Percentiles rank a stretch among this genome's conserved stretches.
Conservation (phyloP, 179 eudicot genomes). For the Beta lomatogona region DNA sequence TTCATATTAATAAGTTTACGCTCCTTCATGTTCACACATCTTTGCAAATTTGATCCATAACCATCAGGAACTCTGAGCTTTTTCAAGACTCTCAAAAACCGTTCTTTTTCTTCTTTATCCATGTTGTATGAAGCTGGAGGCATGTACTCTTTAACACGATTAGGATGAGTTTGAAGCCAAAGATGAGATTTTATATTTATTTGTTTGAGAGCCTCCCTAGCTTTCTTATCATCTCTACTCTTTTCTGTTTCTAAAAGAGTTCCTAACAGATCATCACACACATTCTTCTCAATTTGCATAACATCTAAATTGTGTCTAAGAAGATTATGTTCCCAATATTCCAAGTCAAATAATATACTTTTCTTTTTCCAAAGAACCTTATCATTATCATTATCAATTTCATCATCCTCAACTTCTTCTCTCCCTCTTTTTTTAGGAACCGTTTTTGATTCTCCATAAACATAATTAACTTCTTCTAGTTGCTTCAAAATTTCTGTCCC, state of each 20-base stretch:
- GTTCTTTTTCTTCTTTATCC: too few species aligned
- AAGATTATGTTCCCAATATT: neutral
- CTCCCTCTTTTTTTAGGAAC: too few species aligned
- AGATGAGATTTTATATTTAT: neutral
- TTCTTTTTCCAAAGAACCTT: neutral
- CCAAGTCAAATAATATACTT: neutral
- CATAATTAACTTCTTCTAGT: constrained; percentile 6
- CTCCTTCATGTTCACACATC: too few species aligned
- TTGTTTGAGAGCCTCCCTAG: neutral
- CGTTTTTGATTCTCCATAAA: constrained; percentile 4
- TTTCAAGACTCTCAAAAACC: too few species aligned
- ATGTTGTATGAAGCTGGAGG: too few species aligned
- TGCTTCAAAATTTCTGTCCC: constrained; percentile 2
- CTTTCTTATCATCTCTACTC: neutral
- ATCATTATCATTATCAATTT: too few species aligned
- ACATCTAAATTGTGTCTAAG: neutral
- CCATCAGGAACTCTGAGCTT: too few species aligned
- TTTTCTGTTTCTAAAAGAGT: neutral
- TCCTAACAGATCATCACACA: neutral
- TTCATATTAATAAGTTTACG: too few species aligned
- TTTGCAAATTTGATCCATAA: too few species aligned
- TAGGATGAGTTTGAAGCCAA: too few species aligned
- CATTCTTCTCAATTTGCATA: neutral
- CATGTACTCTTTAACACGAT: too few species aligned
- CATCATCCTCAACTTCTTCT: too few species aligned